Base-by-base conservation (phyloP, 495 filamentous ascomycete genomes). In the Ramalina intermedia region DNA sequence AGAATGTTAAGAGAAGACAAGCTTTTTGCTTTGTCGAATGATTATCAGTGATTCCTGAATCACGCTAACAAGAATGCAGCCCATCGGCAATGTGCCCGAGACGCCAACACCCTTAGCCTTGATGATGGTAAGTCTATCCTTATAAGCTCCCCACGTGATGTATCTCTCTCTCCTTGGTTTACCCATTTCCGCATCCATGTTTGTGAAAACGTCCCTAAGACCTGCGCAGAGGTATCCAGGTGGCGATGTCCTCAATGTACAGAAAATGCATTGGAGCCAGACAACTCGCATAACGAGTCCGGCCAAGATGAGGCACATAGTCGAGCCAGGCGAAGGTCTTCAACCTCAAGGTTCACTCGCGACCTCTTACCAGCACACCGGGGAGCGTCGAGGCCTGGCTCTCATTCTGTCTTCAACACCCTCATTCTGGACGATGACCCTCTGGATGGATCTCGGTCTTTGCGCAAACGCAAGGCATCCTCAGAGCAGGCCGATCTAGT, bases 31-130 rank as follows among this genome's bases (percentile, higher is more conserved):
- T 24, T 59, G 29, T 33, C 29, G 29, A 33, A 33, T 33, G 29
- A 59, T 55, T 47, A 35, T 62, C 69, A 69, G 56, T 65, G 47
- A 57, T 56, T 58, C 59, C 53, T 56, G 37, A 46, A 56, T 23
- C 17, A 33, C 17, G 41, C 52, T 59, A 56, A 60, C 52, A 62
- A 41, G 57, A 58, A 55, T 67, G 63, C 66, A 87, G 90, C 90
- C 50, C 90, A 96, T 73, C 80, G 84, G 58, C 85, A 96, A 78
- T 96, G 90, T 66, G 91, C 89, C 50, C 81, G 87, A 54, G 78
- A 82, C 60, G 79, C 79, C 57, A 79, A 80, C 47, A 81, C 84
- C 38, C 69, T 93, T 56, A 71, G 72, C 43, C 68, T 79, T 50
- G 73, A 75, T 48, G 80, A 84, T 62, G 80, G 84, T 87, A 72